Conservation (phyloP, 441 rosid genomes). For the Populus hybrid region DNA sequence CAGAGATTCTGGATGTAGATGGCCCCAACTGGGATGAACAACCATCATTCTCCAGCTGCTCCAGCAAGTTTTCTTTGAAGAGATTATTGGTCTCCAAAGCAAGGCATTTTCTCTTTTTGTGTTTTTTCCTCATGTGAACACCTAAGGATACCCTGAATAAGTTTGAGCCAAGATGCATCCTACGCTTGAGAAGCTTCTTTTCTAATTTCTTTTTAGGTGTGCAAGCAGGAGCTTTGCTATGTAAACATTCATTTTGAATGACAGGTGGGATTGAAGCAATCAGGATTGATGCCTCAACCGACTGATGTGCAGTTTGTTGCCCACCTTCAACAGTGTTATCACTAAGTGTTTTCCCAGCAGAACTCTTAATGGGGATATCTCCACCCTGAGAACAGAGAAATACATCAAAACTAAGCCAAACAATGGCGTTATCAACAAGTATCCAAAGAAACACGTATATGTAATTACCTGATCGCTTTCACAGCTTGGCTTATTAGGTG, state of each 20-base stretch:
- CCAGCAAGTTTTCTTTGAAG: slow-evolving; percentile 34
- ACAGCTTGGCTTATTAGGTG: slow-evolving; percentile 18
- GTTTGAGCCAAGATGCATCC: slow-evolving; percentile 40
- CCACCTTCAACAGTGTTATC: slow-evolving; percentile 22
- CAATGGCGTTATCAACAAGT: neutral
- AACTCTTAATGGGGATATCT: slow-evolving; percentile 9
- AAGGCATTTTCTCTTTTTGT: slow-evolving; percentile 39
- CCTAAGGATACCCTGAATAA: slow-evolving; percentile 42
- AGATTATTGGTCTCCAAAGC: slow-evolving; percentile 21
- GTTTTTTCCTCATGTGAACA: slow-evolving; percentile 45
- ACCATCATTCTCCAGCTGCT: slow-evolving; percentile 24
- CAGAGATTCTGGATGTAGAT: slow-evolving; percentile 42
- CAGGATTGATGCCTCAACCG: neutral
- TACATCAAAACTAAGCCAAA: slow-evolving; percentile 20
- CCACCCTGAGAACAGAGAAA: slow-evolving; percentile 31
- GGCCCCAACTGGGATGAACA: slow-evolving; percentile 36
- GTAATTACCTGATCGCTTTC: slow-evolving; percentile 31
- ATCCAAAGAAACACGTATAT: neutral
- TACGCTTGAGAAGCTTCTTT: slow-evolving; percentile 38
- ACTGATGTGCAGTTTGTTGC: slow-evolving; percentile 20
- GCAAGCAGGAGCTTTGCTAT: slow-evolving; percentile 18
- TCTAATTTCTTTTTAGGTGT: slow-evolving; percentile 26
- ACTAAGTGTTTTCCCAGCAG: slow-evolving; percentile 15
- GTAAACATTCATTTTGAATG: slow-evolving; percentile 16
- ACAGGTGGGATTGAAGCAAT: slow-evolving; percentile 1